These are phyloP conservation scores for Calophaca sinica DNA, from an alignment of 306 rosid genomes.

Conservation along the genomic window DNA sequence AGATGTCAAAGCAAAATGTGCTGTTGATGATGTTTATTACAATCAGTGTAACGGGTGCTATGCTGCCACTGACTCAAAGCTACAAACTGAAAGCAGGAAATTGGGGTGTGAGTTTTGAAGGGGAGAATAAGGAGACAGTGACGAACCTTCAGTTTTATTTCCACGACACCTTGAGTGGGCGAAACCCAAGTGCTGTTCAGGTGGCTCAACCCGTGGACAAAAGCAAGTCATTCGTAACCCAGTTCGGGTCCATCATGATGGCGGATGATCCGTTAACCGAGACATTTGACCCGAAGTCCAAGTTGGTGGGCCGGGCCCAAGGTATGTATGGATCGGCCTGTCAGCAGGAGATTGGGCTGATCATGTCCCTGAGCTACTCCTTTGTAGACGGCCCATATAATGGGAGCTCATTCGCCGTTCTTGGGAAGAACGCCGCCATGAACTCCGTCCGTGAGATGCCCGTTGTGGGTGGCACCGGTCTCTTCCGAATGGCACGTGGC, in stretches of 20 bases:
- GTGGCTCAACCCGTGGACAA: constrained; percentile 61
- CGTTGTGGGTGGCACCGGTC: constrained; percentile 78
- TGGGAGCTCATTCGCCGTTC: constrained; percentile 69
- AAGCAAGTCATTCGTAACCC: constrained; percentile 51
- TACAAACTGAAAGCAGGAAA: constrained; percentile 35
- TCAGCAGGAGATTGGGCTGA: constrained; percentile 64
- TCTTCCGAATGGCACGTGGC: constrained; percentile 81
- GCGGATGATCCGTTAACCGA: constrained; percentile 81
- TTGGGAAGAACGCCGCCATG: constrained; percentile 67
- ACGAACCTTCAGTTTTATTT: constrained; percentile 82
- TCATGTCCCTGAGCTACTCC: constrained; percentile 69
- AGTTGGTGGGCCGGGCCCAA: constrained; percentile 78
- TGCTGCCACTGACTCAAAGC: constrained; percentile 29
- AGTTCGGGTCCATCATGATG: constrained; percentile 67
- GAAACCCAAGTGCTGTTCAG: constrained; percentile 66
- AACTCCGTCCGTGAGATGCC: constrained; percentile 73
- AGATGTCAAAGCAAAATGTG: constrained; percentile 53
- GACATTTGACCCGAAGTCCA: constrained; percentile 72
- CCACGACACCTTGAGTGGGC: constrained; percentile 81
- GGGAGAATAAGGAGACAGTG: constrained; percentile 46
- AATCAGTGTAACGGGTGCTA: constrained; percentile 7
- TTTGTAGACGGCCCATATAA: constrained; percentile 65
- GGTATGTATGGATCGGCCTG: constrained; percentile 73
- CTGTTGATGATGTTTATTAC: constrained; percentile 36
- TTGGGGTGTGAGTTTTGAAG: constrained; percentile 44